Percentiles rank a stretch among this genome's conserved stretches.
These are phyloP conservation scores for Pistacia integerrima DNA, from an alignment of 345 rosid species.

Conservation along the genomic window DNA sequence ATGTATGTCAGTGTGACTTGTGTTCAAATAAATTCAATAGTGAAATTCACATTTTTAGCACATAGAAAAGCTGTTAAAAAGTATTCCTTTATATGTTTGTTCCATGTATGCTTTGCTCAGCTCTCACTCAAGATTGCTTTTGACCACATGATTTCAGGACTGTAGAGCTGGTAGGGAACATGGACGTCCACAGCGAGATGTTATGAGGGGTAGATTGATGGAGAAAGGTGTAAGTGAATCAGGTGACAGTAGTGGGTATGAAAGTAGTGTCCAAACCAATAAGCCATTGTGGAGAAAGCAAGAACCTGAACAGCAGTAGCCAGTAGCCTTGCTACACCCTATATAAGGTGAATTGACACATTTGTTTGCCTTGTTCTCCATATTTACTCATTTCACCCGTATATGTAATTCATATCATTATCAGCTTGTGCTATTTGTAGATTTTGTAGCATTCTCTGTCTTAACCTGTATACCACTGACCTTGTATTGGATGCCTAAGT, in stretches of 20 bases:
- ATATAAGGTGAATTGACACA: slow-evolving; percentile 17
- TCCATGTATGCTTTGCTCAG: background rate
- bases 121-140: background rate
- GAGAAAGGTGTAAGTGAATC: slow-evolving; percentile 61
- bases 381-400: slow-evolving; percentile 6
- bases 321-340: slow-evolving; percentile 32
- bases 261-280: slow-evolving; percentile 51
- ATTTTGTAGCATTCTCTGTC: slow-evolving; percentile 17
- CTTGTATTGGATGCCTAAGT: background rate
- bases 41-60: background rate
- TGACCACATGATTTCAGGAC: slow-evolving; percentile 43
- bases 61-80: background rate
- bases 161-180: slow-evolving; percentile 58
- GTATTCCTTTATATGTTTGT: background rate
- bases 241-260: slow-evolving; percentile 78
- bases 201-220: slow-evolving; percentile 37
- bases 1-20: background rate
- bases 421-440: slow-evolving; percentile 7
- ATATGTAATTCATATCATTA: slow-evolving; percentile 9
- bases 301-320: slow-evolving; percentile 47
- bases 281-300: slow-evolving; percentile 44
- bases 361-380: slow-evolving; percentile 10
- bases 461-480: slow-evolving; percentile 12
- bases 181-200: slow-evolving; percentile 34
- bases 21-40: background rate